A percentile compares a stretch with the other conserved stretches of the same genome.
Evolutionary conservation across 2,329 filamentous ascomycete species (phyloP).

Genomic region (Davidsoniella neocaledoniae): DNA sequence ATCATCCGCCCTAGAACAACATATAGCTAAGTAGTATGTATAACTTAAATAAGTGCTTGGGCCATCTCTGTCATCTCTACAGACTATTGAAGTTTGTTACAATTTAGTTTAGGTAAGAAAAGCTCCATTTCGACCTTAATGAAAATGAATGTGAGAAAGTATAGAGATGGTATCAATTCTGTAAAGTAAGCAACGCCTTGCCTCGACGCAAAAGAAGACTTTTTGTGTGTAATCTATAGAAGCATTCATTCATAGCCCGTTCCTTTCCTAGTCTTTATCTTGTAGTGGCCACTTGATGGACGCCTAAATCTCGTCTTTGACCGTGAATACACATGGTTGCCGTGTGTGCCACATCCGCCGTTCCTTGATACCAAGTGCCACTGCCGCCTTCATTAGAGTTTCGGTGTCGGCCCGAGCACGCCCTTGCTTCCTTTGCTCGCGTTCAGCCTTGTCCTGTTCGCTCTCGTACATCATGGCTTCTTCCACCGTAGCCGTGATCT

Average conservation of each 20-base stretch:
- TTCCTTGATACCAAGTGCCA: constrained; percentile 37
- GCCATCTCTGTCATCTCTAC: too few relatives aligned
- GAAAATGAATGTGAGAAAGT: too few relatives aligned
- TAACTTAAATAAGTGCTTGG: too few relatives aligned
- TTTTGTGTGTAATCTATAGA: background rate
- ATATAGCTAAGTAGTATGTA: too few relatives aligned
- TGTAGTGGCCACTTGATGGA: background rate
- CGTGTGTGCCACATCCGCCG: constrained; percentile 49
- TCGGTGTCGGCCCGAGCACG: constrained; percentile 36
- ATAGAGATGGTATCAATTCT: too few relatives aligned
- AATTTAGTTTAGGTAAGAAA: too few relatives aligned
- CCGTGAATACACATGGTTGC: constrained; percentile 37
- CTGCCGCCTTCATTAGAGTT: constrained; percentile 35
- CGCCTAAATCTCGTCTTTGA: constrained; percentile 24
- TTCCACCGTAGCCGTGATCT: constrained; percentile 65
- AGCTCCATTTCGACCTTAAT: too few relatives aligned
- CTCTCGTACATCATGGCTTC: constrained; percentile 45
- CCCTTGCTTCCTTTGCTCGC: constrained; percentile 16
- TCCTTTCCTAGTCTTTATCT: background rate
- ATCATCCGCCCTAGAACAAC: too few relatives aligned
- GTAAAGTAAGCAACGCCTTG: too few relatives aligned
- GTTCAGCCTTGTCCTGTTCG: constrained; percentile 18
- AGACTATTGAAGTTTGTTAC: too few relatives aligned
- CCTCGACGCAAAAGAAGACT: too few relatives aligned
- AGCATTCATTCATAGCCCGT: too few relatives aligned